A percentile compares a stretch with the other conserved stretches of the same genome.
These are phyloP conservation scores for Capsicum baccatum DNA, from an alignment of 257 asterid species.

Conservation along the genomic window DNA sequence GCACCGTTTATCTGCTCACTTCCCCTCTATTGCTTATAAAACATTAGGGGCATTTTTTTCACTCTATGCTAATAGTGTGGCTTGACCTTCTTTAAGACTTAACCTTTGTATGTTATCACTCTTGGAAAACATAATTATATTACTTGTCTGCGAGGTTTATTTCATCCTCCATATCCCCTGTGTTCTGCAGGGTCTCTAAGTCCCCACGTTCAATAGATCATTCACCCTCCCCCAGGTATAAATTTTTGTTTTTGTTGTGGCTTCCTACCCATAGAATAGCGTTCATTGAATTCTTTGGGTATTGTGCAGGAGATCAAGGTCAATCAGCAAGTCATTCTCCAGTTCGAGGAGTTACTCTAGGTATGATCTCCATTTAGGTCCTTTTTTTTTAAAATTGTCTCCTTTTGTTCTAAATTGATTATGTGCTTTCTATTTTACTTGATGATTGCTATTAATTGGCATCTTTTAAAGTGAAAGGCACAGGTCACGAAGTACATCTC, in stretches of 20 bases:
- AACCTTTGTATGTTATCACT: background rate
- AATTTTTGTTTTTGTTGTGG: background rate
- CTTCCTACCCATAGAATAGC: slow-evolving; percentile 9
- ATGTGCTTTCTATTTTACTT: slow-evolving; percentile 24
- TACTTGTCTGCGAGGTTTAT: slow-evolving; percentile 22
- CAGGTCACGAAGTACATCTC: slow-evolving; percentile 68
- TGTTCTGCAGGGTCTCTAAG: slow-evolving; percentile 55
- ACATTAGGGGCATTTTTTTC: background rate
- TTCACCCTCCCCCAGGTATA: slow-evolving; percentile 64
- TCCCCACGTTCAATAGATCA: slow-evolving; percentile 68
- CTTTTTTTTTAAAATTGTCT: slow-evolving; percentile 7
- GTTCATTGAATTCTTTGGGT: slow-evolving; percentile 30
- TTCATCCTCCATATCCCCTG: background rate
- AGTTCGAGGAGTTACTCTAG: slow-evolving; percentile 55
- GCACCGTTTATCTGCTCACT: background rate
- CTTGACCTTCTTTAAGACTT: background rate
- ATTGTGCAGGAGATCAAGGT: slow-evolving; percentile 51
- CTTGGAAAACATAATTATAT: background rate
- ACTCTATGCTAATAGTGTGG: background rate
- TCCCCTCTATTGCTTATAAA: slow-evolving; percentile 2
- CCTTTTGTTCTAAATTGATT: background rate
- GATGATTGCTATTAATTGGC: slow-evolving; percentile 9
- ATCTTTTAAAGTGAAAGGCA: slow-evolving; percentile 51
- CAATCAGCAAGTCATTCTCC: slow-evolving; percentile 60
- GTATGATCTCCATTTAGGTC: slow-evolving; percentile 43